Evolutionary conservation across 148 eudicot genomes (phyloP).

Genomic region (Drosera capensis): DNA sequence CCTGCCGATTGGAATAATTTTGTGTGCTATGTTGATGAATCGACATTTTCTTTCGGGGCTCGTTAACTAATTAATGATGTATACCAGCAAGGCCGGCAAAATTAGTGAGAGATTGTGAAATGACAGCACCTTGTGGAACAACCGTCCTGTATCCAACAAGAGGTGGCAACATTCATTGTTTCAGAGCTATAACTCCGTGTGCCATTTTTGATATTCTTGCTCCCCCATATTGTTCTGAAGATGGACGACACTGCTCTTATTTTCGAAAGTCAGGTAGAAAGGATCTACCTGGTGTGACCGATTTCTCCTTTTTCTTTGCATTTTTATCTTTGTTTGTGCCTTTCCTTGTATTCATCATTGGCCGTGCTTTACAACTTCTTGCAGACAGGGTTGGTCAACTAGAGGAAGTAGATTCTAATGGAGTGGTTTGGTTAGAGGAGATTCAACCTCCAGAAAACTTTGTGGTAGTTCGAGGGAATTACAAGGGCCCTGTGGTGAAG

Average conservation of each 20-base stretch:
- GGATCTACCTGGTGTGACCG: conserved; percentile 24
- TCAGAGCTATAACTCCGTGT: conserved; percentile 80
- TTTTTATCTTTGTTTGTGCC: not conserved
- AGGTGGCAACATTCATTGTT: conserved; percentile 92
- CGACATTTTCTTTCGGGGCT: conserved; percentile 2
- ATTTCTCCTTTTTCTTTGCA: not conserved
- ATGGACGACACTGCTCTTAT: conserved; percentile 84
- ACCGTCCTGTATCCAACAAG: conserved; percentile 65
- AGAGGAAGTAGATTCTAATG: conserved; percentile 16
- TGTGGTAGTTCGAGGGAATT: conserved; percentile 25
- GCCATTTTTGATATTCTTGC: conserved; percentile 93
- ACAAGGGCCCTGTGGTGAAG: conserved; percentile 30
- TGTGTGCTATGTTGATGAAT: too few relatives aligned
- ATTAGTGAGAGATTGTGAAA: conserved; percentile 58
- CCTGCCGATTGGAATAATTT: too few relatives aligned
- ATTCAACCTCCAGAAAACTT: conserved; percentile 34
- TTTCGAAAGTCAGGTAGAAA: conserved; percentile 21
- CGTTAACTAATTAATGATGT: not conserved
- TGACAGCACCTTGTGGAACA: conserved; percentile 79
- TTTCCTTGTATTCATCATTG: not conserved
- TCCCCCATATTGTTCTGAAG: conserved; percentile 79
- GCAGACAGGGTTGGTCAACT: conserved; percentile 27
- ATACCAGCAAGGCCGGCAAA: conserved; percentile 63
- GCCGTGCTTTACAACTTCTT: conserved; percentile 1
- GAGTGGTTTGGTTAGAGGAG: conserved; percentile 35